A percentile compares a stretch with the other conserved stretches of the same genome.
These are phyloP conservation scores for Xylariales sp. DNA, from an alignment of 2,329 filamentous ascomycete genomes.

Conservation along the genomic window DNA sequence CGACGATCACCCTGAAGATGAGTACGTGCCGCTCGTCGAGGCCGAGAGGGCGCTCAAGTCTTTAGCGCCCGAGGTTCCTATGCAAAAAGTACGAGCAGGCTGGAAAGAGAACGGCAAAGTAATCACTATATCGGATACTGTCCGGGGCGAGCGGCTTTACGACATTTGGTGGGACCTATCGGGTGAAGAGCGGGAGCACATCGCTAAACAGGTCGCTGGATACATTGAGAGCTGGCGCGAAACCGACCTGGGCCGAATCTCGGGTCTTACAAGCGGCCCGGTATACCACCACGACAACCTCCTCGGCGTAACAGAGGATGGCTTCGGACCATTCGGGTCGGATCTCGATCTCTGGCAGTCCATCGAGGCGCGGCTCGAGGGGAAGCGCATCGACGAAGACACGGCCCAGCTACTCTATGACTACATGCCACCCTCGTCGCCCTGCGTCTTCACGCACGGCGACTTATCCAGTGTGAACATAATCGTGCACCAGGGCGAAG, in stretches of 20 bases:
- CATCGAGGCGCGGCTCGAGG: constrained; percentile 33
- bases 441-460: constrained; percentile 47
- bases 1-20: constrained; percentile 37
- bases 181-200: constrained; percentile 25
- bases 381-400: constrained; percentile 27
- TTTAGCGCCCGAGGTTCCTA: constrained; percentile 37
- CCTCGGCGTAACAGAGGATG: constrained; percentile 33
- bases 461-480: constrained; percentile 46
- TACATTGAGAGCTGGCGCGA: constrained; percentile 43
- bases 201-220: constrained; percentile 42
- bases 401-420: constrained; percentile 35
- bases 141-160: constrained; percentile 41
- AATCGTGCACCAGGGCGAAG: constrained; percentile 34
- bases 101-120: constrained; percentile 47
- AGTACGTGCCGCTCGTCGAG: constrained; percentile 39
- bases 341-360: constrained; percentile 41
- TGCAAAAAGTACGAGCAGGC: constrained; percentile 42
- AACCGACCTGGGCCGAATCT: constrained; percentile 26
- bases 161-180: constrained; percentile 45
- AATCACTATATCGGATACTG: constrained; percentile 44
- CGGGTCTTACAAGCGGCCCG: constrained; percentile 26
- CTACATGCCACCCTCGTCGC: constrained; percentile 43
- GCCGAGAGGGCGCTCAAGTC: constrained; percentile 36
- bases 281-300: constrained; percentile 40
- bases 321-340: constrained; percentile 42